These are phyloP conservation scores for Athelia sp. DNA, from an alignment of 1,284 basidiomycete species.

Conservation along the genomic window DNA sequence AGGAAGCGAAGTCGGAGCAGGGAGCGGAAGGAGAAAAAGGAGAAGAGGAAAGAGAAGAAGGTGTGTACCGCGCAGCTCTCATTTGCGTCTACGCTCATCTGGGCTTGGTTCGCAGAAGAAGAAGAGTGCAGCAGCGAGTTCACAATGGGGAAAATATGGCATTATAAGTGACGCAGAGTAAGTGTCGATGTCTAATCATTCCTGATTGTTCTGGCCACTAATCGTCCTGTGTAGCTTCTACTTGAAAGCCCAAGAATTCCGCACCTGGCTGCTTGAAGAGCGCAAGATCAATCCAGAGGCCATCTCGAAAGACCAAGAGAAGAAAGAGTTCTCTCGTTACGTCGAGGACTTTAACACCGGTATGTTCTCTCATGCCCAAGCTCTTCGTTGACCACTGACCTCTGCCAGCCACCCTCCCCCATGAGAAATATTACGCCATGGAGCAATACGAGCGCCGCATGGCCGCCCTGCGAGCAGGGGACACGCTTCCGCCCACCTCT, in stretches of 20 bases:
- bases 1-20: constrained; percentile 37
- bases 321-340: constrained; percentile 77
- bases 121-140: constrained; percentile 45
- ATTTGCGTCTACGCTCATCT: neutral
- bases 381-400: no score
- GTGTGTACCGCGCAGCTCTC: constrained; percentile 27
- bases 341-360: constrained; percentile 89
- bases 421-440: constrained; percentile 92
- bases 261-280: constrained; percentile 88
- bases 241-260: constrained; percentile 78
- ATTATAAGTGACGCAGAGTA: constrained; percentile 81
- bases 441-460: constrained; percentile 75
- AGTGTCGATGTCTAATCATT: constrained; percentile 24
- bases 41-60: constrained; percentile 58
- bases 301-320: constrained; percentile 75
- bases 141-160: constrained; percentile 86
- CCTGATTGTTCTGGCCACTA: neutral
- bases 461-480: constrained; percentile 75
- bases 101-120: constrained; percentile 44
- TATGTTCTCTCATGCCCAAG: no score
- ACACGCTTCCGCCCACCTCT: constrained; percentile 63
- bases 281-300: constrained; percentile 85
- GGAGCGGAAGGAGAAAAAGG: constrained; percentile 56
- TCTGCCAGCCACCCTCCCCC: constrained; percentile 83
- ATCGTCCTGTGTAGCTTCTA: constrained; percentile 49